A percentile compares a stretch with the other conserved stretches of the same genome.
These are phyloP conservation scores for Phaeotremella skinneri DNA, from an alignment of 768 basidiomycete species.

Conservation along the genomic window DNA sequence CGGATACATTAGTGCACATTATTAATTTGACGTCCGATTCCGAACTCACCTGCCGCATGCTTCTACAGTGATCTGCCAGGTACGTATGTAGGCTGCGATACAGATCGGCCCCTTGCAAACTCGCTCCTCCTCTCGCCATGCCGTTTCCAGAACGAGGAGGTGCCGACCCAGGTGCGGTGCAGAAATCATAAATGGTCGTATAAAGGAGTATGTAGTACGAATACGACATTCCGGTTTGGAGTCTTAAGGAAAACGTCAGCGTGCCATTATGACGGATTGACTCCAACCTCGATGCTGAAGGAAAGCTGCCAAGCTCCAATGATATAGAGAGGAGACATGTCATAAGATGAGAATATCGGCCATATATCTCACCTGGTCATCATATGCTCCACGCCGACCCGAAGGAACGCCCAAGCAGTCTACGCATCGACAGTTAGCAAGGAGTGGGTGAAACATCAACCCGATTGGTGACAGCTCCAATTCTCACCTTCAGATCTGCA, in stretches of 20 bases:
- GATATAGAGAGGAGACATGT: not conserved
- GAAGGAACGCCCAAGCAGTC: slow-evolving; percentile 51
- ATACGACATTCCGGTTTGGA: slow-evolving; percentile 51
- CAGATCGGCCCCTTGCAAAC: slow-evolving; percentile 94
- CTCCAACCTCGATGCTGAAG: not conserved
- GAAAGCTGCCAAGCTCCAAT: not conserved
- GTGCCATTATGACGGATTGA: not conserved
- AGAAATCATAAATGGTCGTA: slow-evolving; percentile 97
- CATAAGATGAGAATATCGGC: not conserved
- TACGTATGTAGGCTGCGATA: slow-evolving; percentile 93
- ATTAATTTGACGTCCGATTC: not conserved
- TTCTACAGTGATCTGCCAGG: slow-evolving; percentile 76
- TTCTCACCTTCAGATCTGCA: slow-evolving; percentile 35
- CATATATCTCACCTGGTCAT: slow-evolving; percentile 52
- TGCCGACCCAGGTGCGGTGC: slow-evolving; percentile 55
- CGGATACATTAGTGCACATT: too few species aligned
- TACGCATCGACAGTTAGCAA: slow-evolving; percentile 5
- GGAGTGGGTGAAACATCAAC: too few species aligned
- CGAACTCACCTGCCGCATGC: slow-evolving; percentile 60
- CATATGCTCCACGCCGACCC: slow-evolving; percentile 57
- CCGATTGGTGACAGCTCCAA: too few species aligned
- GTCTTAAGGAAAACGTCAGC: slow-evolving; percentile 24
- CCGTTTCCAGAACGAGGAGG: slow-evolving; percentile 15
- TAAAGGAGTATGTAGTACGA: slow-evolving; percentile 59
- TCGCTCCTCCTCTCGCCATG: slow-evolving; percentile 69